Evolutionary conservation across 192 early-diverging fungal genomes (phyloP), one percentile per base, ranked within the genome.

Genomic region (Podila epigama): DNA sequence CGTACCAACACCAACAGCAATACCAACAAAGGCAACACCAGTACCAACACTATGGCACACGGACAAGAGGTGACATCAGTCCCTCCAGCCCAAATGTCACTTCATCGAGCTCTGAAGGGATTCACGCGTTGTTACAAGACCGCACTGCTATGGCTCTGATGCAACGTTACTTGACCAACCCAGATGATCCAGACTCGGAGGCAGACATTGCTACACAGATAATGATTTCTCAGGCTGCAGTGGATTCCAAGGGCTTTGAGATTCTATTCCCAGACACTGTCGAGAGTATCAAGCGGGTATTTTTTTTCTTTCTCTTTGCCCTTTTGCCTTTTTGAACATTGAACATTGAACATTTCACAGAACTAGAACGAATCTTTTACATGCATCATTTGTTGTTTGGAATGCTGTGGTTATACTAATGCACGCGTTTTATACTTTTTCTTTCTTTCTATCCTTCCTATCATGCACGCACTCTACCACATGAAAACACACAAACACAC

Each of bases 221-320:
- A 9, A 53, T 87, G 54, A 66, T 90, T 5, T 83, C 84, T 11
- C 84, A 86, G 37, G 84, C 89, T 0, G 68, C 87, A 0, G 73
- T 86, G 6, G 89, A 90, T 68, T 70, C 89, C 1, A 80, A 80
- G 40, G 82, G 82, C 2, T 90, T 84, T 62, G 81, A 83, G 11
- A 63, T 87, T 4, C 58, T 90, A 36, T 53, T 80, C 10, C 79
- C 85, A 22, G 84, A 88, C 28, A 71, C 87, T 39, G 80, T 87
- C 11, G 87, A 87, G 25, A 79, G 63, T 32, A 42, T 88, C 33
- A 87, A 90, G 64, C 81, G 82, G 64, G 87, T 87, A 70, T 15
- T 12, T 20, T 12, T 13, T 48, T 4, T 36, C 9, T 48, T 35
- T 22, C 33, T 48, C 18, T 58, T 50, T 57, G 8, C 36, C 7